phyloP scores from a whole-genome alignment of 768 basidiomycete species.

The Mycena latifolia region DNA sequence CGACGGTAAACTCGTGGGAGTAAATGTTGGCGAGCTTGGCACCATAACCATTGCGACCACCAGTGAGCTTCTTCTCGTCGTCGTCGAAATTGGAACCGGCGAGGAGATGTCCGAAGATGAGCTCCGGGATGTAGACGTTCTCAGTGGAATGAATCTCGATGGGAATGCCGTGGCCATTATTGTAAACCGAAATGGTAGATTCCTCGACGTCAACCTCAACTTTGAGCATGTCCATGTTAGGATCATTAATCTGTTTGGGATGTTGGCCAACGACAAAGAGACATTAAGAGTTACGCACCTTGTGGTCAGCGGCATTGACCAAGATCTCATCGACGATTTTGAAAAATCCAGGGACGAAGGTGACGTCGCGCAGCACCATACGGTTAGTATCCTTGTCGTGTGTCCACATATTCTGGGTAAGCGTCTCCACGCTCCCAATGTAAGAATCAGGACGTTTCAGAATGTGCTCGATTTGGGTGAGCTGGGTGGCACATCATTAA shows the following conservation, averaged over 20 bases:
- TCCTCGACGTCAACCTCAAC: constrained; percentile 88
- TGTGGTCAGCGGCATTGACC: constrained; percentile 99
- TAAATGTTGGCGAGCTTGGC: constrained; percentile 99
- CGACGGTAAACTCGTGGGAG: constrained; percentile 94
- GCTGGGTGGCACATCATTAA: constrained; percentile 60
- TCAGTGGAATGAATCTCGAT: constrained; percentile 95
- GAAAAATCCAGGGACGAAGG: constrained; percentile 97
- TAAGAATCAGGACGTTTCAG: constrained; percentile 94
- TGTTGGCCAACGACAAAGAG: background rate
- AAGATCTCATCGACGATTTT: constrained; percentile 99
- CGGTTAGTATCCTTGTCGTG: constrained; percentile 87
- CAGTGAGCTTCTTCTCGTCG: constrained; percentile 97
- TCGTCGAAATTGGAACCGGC: constrained; percentile 99
- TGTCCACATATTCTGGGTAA: constrained; percentile 93
- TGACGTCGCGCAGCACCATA: constrained; percentile 86
- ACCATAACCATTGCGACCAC: constrained; percentile 98
- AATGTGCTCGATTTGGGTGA: constrained; percentile 95
- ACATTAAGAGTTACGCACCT: constrained; percentile 63
- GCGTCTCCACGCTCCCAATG: constrained; percentile 94
- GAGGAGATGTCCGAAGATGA: constrained; percentile 96
- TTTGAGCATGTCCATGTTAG: constrained; percentile 92
- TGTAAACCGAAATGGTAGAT: constrained; percentile 91
- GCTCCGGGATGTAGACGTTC: constrained; percentile 95
- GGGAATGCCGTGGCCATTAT: constrained; percentile 97
- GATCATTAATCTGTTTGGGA: constrained; percentile 83